Conservation (phyloP, 2,329 filamentous ascomycete genomes). For the Sclerotinia borealis region DNA sequence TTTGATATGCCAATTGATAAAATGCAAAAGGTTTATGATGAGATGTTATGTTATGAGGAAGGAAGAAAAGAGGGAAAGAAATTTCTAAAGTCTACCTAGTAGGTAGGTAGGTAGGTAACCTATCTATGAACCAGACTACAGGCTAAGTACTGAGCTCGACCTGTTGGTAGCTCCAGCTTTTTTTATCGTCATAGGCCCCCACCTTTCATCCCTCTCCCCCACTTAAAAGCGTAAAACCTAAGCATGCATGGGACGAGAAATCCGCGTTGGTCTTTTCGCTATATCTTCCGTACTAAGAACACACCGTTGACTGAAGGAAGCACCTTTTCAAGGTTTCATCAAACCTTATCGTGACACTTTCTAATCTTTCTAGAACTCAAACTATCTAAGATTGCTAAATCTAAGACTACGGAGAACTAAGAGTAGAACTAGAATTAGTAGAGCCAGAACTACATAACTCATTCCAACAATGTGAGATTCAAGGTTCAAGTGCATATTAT, state of each 20-base stretch:
- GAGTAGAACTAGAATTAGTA: too few relatives aligned
- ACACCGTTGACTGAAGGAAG: background rate
- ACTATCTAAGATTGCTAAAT: too few relatives aligned
- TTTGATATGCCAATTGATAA: background rate
- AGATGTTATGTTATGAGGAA: background rate
- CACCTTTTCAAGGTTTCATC: background rate
- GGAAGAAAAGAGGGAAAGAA: background rate
- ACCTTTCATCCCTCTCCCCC: background rate
- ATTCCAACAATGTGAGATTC: too few relatives aligned
- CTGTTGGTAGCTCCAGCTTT: conserved; percentile 9
- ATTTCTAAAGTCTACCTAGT: too few relatives aligned
- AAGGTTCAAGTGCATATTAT: too few relatives aligned
- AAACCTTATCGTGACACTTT: background rate
- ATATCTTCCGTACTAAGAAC: too few relatives aligned
- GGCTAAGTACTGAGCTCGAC: background rate
- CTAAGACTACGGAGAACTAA: too few relatives aligned
- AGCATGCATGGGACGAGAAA: background rate
- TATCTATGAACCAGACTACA: too few relatives aligned
- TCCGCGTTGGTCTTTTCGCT: background rate
- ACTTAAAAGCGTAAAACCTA: background rate
- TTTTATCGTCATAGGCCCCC: conserved; percentile 10
- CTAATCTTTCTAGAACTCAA: background rate
- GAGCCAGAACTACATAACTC: too few relatives aligned
- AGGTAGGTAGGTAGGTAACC: too few relatives aligned
- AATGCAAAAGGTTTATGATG: too few relatives aligned